Evolutionary conservation across 1,139 yeast species (phyloP).

Genomic region (Hyphopichia buzzinii): DNA sequence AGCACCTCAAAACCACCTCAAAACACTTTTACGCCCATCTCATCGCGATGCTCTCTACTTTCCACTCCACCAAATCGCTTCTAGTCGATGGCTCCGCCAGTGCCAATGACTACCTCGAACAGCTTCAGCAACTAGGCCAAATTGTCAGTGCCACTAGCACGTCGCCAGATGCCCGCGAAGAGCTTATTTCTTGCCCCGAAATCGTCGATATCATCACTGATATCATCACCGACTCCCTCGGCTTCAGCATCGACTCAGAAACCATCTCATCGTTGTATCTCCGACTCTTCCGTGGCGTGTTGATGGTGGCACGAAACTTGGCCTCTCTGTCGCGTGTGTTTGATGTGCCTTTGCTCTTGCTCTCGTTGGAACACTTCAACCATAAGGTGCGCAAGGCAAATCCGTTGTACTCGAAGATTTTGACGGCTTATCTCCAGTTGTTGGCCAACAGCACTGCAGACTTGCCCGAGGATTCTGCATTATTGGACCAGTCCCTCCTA

Average conservation of each 20-base stretch:
- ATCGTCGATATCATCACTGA: neutral
- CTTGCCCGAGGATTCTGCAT: neutral
- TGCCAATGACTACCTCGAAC: conserved; percentile 1
- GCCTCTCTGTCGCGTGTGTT: conserved; percentile 1
- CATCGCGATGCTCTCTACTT: too few species aligned
- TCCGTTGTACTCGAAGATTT: conserved; percentile 13
- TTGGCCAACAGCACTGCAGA: conserved; percentile 19
- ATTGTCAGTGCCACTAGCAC: conserved; percentile 1
- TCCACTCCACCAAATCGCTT: neutral
- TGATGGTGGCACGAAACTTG: conserved; percentile 19
- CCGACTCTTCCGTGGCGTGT: conserved; percentile 19
- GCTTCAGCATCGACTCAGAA: neutral
- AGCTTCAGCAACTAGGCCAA: neutral
- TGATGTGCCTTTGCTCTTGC: conserved; percentile 8
- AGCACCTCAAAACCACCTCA: too few species aligned
- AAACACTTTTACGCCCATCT: too few species aligned
- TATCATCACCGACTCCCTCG: conserved; percentile 3
- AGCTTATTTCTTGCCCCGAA: neutral
- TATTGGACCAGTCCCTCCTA: neutral
- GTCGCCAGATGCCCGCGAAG: neutral
- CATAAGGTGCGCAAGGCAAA: conserved; percentile 3
- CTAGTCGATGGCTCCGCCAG: conserved; percentile 1
- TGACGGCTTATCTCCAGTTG: conserved; percentile 18
- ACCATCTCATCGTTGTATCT: conserved; percentile 7
- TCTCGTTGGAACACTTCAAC: conserved; percentile 10